phyloP scores from a whole-genome alignment of 2,329 filamentous ascomycete species.

The Thielaviopsis euricoi region DNA sequence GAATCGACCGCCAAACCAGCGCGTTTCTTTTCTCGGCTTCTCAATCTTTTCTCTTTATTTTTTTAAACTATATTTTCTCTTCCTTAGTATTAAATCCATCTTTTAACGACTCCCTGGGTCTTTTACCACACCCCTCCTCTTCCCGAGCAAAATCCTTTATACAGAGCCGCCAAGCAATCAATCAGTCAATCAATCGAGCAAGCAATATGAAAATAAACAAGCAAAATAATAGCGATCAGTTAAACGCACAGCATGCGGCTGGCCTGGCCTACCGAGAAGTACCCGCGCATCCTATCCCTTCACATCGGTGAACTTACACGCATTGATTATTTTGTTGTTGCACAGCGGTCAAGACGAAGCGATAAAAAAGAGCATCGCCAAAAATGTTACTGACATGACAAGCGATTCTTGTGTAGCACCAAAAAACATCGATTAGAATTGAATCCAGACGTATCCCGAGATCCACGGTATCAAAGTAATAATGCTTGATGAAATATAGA shows the following conservation, averaged over 20 bases:
- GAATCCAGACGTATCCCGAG: background rate
- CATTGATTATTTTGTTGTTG: background rate
- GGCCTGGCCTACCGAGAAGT: background rate
- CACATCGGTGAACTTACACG: background rate
- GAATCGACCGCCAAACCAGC: constrained; percentile 1
- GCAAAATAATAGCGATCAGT: background rate
- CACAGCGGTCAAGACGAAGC: background rate
- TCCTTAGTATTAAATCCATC: background rate
- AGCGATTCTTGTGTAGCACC: background rate
- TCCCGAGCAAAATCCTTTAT: background rate
- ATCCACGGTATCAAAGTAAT: background rate
- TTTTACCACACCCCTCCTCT: background rate
- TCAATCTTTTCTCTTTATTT: background rate
- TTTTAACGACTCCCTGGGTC: background rate
- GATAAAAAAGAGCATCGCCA: too few relatives aligned
- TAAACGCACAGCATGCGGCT: background rate
- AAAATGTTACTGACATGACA: too few relatives aligned
- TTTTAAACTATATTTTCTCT: too few relatives aligned
- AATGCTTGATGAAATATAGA: too few relatives aligned
- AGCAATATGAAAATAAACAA: background rate
- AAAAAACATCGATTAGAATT: background rate
- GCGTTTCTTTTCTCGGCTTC: background rate
- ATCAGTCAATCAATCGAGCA: background rate
- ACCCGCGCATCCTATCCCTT: background rate
- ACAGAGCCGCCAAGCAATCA: background rate